Conservation (phyloP, 495 filamentous ascomycete species). For the Paragyromitra xinjiangensis region DNA sequence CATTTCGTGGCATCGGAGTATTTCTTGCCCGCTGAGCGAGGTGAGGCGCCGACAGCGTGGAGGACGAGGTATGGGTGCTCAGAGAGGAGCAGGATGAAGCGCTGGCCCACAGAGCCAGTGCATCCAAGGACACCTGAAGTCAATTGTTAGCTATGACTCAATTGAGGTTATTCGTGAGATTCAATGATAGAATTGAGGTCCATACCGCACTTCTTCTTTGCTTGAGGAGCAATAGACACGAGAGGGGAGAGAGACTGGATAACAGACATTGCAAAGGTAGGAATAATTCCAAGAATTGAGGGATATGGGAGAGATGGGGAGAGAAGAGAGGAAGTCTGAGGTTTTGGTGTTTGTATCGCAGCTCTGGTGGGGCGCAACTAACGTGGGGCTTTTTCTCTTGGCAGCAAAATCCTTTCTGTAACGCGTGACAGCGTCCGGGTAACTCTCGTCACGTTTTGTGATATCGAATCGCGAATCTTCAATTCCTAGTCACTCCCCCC, state of each 20-base stretch:
- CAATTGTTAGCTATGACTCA: slow-evolving; percentile 24
- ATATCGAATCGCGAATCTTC: neutral
- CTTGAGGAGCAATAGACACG: slow-evolving; percentile 17
- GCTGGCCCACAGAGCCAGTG: slow-evolving; percentile 86
- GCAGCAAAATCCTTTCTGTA: neutral
- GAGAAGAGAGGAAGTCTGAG: neutral
- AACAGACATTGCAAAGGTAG: slow-evolving; percentile 5
- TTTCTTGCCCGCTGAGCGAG: slow-evolving; percentile 79
- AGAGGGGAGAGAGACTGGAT: slow-evolving; percentile 21
- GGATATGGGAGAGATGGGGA: neutral
- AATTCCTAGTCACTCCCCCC: neutral
- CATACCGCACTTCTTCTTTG: slow-evolving; percentile 51
- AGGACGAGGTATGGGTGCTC: slow-evolving; percentile 79
- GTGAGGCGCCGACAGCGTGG: slow-evolving; percentile 80
- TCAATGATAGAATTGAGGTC: neutral
- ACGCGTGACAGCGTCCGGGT: neutral
- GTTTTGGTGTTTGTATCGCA: neutral
- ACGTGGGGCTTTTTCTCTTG: neutral
- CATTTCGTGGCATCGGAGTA: slow-evolving; percentile 84
- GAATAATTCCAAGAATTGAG: slow-evolving; percentile 3
- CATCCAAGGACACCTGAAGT: slow-evolving; percentile 68
- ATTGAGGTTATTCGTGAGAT: slow-evolving; percentile 10
- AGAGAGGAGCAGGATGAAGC: slow-evolving; percentile 83
- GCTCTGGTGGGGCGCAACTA: slow-evolving; percentile 8
- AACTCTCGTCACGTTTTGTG: neutral